phyloP scores from a whole-genome alignment of 1,139 yeast species.

The Zhuliangozyma parablackwelliae region DNA sequence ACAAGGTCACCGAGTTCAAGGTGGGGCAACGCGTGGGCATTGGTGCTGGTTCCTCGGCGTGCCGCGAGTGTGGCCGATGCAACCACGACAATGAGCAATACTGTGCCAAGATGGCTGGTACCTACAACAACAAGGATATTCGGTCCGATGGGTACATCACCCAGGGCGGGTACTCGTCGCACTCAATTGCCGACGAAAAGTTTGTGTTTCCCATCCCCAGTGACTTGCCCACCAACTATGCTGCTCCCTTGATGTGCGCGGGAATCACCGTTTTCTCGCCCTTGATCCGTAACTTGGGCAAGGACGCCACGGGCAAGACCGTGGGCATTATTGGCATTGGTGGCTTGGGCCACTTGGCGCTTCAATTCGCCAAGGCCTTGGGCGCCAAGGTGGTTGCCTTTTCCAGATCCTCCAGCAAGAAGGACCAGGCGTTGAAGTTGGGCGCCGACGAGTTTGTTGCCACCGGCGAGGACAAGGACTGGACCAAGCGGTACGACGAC shows the following conservation, averaged over 20 bases:
- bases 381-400: constrained; percentile 41
- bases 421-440: constrained; percentile 30
- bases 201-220: constrained; percentile 59
- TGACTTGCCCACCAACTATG: constrained; percentile 37
- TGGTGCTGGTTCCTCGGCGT: constrained; percentile 51
- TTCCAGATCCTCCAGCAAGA: constrained; percentile 33
- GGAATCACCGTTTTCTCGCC: constrained; percentile 65
- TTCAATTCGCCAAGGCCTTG: constrained; percentile 37
- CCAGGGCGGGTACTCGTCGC: constrained; percentile 63
- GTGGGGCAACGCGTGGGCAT: constrained; percentile 61
- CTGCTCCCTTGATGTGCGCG: constrained; percentile 66
- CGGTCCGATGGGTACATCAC: constrained; percentile 32
- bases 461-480: constrained; percentile 32
- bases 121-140: constrained; percentile 41
- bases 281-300: constrained; percentile 31
- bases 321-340: constrained; percentile 49
- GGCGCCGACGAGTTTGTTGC: constrained; percentile 41
- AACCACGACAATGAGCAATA: constrained; percentile 43
- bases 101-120: constrained; percentile 39
- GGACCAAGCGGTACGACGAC: constrained; percentile 27
- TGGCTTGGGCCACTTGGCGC: constrained; percentile 43
- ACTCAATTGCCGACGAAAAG: constrained; percentile 49
- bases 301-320: constrained; percentile 29
- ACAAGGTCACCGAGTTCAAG: constrained; percentile 39
- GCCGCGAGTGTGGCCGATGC: constrained; percentile 49